Evolutionary conservation across 768 basidiomycete genomes (phyloP).

Genomic region (Leccinellum luteum): DNA sequence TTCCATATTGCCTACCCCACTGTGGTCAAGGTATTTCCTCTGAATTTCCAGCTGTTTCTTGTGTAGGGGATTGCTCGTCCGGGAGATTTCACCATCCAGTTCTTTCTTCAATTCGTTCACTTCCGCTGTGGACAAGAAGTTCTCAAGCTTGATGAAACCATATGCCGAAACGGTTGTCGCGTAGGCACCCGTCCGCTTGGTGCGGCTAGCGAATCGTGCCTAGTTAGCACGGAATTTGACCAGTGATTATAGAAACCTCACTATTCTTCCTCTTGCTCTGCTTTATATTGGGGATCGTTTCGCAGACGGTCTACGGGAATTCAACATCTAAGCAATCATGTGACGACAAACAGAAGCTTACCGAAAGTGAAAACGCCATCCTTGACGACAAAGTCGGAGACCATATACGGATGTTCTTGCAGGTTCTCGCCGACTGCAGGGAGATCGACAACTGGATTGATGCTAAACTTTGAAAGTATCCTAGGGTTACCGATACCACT

Average conservation of each 20-base stretch:
- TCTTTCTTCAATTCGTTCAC: constrained; percentile 12
- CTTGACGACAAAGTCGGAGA: constrained; percentile 15
- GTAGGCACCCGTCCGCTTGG: constrained; percentile 14
- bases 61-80: constrained; percentile 2
- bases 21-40: constrained; percentile 1
- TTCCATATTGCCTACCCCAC: constrained; percentile 14
- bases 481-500: constrained; percentile 15
- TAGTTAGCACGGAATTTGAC: neutral
- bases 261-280: constrained; percentile 15
- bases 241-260: neutral
- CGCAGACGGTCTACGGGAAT: constrained; percentile 5
- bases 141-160: constrained; percentile 17
- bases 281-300: constrained; percentile 11
- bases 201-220: neutral
- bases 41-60: constrained; percentile 16
- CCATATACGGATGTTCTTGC: constrained; percentile 15
- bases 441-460: constrained; percentile 8
- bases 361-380: constrained; percentile 12
- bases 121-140: constrained; percentile 11
- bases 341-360: neutral
- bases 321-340: neutral
- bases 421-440: constrained; percentile 21
- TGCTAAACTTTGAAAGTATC: constrained; percentile 14
- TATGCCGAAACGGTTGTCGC: constrained; percentile 15
- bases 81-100: constrained; percentile 7